These are phyloP conservation scores for Nectriaceae sp. DNA, from an alignment of 2,329 filamentous ascomycete species.

Conservation along the genomic window DNA sequence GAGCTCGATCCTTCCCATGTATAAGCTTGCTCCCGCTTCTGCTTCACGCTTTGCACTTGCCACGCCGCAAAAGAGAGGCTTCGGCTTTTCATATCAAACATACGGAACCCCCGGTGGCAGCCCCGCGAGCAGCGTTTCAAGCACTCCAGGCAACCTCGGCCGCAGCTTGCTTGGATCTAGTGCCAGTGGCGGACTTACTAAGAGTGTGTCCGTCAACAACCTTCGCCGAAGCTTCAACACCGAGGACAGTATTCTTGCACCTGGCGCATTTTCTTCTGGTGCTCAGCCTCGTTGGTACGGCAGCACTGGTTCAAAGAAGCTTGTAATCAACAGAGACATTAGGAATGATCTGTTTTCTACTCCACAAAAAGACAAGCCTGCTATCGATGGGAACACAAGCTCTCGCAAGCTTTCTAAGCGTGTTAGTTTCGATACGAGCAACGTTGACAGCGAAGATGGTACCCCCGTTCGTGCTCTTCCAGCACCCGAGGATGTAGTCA, in stretches of 20 bases:
- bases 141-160: constrained; percentile 67
- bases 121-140: constrained; percentile 62
- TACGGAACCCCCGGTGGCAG: constrained; percentile 80
- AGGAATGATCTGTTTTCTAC: constrained; percentile 71
- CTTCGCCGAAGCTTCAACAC: constrained; percentile 78
- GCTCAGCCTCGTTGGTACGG: constrained; percentile 64
- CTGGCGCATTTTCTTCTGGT: constrained; percentile 79
- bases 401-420: constrained; percentile 71
- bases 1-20: constrained; percentile 78
- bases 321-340: constrained; percentile 88
- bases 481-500: constrained; percentile 34
- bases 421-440: constrained; percentile 85
- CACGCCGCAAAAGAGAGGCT: constrained; percentile 84
- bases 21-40: constrained; percentile 82
- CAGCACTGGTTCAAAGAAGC: constrained; percentile 77
- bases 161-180: constrained; percentile 68
- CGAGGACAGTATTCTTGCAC: constrained; percentile 83
- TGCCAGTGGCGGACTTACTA: constrained; percentile 72
- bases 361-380: constrained; percentile 54
- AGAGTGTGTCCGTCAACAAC: constrained; percentile 87
- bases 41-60: constrained; percentile 77
- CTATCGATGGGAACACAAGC: constrained; percentile 41
- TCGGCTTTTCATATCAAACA: constrained; percentile 90
- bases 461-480: constrained; percentile 38
- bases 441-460: constrained; percentile 38